Base-by-base conservation (phyloP, 306 rosid genomes). In the Ochetophila trinervis region DNA sequence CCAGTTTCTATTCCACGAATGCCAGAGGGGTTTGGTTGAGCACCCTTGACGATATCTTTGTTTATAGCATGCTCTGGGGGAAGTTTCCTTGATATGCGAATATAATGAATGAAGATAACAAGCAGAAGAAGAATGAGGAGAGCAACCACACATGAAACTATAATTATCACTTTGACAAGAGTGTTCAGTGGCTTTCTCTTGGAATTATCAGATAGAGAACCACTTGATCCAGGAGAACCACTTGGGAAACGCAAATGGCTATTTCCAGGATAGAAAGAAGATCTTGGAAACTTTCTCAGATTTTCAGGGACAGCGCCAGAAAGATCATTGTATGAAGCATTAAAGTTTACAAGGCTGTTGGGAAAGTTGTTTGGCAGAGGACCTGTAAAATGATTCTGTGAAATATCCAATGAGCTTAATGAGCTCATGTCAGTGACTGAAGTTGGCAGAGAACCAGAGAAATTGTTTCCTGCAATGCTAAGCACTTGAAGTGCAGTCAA, bases 191-290 rank as follows among this genome's bases (percentile, higher is more conserved):
- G 63, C 75, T 74, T 85, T 75, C 70, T 81, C 72, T 79, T 81
- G 59, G 91, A 80, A 68, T 64, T 74, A 78, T 68, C 77, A 23
- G 73, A 48, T 13, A 77, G 72, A 40, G 70, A 57, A 76, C 45
- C 20, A 42, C 71, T 74, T 52, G 85, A 75, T 73, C 88, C 96
- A 40, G 89, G 70, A 71, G 89, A 68, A 78, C 81, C 60, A 44
- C 74, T 62, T 42, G 97, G 97, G 60, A 83, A 70, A 52, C 24
- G 69, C 70, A 94, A 72, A 73, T 65, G 81, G 5, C 73, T 10
- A 75, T 90, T 94, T 58, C 99, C 99, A 27, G 99, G 99, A 73
- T 53, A 90, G 82, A 94, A 94, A 67, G 96, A 85, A 54, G 97
- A 85, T 52, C 71, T 79, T 2, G 96, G 87, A 64, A 94, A 94